A percentile compares a stretch with the other conserved stretches of the same genome.
phyloP scores from a whole-genome alignment of 208 protist genomes.

The Acanthamoeba triangularis region DNA sequence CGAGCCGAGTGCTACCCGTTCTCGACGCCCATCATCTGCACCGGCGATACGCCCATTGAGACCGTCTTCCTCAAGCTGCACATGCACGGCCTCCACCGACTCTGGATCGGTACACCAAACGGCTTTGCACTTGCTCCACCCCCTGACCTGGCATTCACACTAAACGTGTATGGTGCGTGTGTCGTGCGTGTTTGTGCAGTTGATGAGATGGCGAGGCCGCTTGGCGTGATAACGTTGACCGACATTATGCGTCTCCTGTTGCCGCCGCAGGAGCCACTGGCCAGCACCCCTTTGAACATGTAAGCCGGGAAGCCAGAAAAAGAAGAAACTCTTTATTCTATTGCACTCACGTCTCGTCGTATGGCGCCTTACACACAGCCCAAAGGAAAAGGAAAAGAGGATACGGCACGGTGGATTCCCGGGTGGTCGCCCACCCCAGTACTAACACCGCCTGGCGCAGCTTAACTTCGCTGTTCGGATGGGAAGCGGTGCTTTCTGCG shows the following conservation, averaged over 20 bases:
- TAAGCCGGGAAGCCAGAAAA: neutral
- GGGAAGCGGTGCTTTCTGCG: too few species aligned
- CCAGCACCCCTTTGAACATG: neutral
- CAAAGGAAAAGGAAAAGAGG: too few species aligned
- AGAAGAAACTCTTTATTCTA: too few species aligned
- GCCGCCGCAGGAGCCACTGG: neutral
- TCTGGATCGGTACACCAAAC: conserved; percentile 32
- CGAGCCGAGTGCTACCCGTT: neutral
- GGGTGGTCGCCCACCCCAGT: too few species aligned
- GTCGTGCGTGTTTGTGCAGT: neutral
- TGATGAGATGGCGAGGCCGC: conserved; percentile 7
- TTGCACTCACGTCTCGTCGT: too few species aligned
- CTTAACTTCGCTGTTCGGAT: too few species aligned
- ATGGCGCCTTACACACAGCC: too few species aligned
- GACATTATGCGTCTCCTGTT: conserved; percentile 61
- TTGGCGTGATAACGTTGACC: conserved; percentile 56
- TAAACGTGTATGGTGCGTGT: neutral
- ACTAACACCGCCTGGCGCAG: too few species aligned
- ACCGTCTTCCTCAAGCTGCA: conserved; percentile 56
- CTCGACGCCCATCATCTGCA: conserved; percentile 68
- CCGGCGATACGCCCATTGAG: neutral
- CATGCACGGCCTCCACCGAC: conserved; percentile 38
- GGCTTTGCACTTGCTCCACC: neutral
- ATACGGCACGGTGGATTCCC: too few species aligned
- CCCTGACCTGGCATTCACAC: neutral